A percentile compares a stretch with the other conserved stretches of the same genome.
Evolutionary conservation across 768 basidiomycete species (phyloP).

Genomic region (Lactifluus pinguis): DNA sequence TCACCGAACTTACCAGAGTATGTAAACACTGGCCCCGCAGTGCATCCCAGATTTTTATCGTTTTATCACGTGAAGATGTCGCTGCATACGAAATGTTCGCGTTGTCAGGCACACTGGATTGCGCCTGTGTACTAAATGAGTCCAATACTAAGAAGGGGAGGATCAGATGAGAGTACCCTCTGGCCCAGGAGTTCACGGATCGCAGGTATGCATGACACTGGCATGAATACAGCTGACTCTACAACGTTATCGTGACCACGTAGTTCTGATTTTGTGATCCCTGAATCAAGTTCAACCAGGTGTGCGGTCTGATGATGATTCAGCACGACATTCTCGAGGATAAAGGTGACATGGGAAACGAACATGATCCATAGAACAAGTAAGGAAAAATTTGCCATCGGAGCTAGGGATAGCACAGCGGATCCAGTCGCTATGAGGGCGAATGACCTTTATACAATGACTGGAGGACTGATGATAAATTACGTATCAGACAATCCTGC

Average conservation of each 20-base stretch:
- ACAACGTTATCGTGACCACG: slow-evolving; percentile 49
- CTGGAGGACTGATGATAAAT: slow-evolving; percentile 23
- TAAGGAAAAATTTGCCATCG: slow-evolving; percentile 41
- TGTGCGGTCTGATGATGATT: slow-evolving; percentile 36
- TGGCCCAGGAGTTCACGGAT: slow-evolving; percentile 41
- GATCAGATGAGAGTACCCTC: slow-evolving; percentile 23
- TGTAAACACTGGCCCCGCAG: slow-evolving; percentile 40
- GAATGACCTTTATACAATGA: slow-evolving; percentile 42
- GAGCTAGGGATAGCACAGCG: slow-evolving; percentile 27
- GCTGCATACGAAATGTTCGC: slow-evolving; percentile 35
- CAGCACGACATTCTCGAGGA: neutral
- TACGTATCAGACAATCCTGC: neutral
- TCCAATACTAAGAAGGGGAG: neutral
- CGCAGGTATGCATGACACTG: slow-evolving; percentile 32
- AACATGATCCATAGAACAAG: slow-evolving; percentile 48
- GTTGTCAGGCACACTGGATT: slow-evolving; percentile 25
- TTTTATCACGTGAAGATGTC: slow-evolving; percentile 47
- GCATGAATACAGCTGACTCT: slow-evolving; percentile 44
- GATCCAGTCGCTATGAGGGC: slow-evolving; percentile 48
- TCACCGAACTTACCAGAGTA: slow-evolving; percentile 31
- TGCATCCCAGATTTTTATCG: slow-evolving; percentile 47
- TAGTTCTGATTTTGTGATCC: slow-evolving; percentile 43
- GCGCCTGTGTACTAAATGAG: slow-evolving; percentile 14
- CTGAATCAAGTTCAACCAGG: slow-evolving; percentile 40
- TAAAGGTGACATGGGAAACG: slow-evolving; percentile 15